phyloP scores from a whole-genome alignment of 2,329 filamentous ascomycete species.

The Aspergillus tamarii region DNA sequence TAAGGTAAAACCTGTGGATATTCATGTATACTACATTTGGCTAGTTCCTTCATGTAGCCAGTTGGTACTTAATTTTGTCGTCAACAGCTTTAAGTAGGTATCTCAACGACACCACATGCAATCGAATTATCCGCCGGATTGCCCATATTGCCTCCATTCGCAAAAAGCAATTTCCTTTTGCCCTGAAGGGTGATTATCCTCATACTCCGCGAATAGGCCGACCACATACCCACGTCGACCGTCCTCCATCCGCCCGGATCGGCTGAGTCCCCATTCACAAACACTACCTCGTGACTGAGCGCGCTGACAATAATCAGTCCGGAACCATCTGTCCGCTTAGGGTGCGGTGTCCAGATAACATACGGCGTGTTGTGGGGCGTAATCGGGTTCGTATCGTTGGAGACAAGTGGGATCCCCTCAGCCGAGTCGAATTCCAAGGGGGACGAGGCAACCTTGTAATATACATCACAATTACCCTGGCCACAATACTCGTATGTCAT shows the following conservation, averaged over 20 bases:
- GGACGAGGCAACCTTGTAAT: conserved; percentile 49
- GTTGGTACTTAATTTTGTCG: too few relatives aligned
- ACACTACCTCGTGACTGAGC: conserved; percentile 8
- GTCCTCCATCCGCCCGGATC: conserved; percentile 2
- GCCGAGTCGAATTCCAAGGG: conserved; percentile 44
- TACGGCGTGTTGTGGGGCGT: conserved; percentile 10
- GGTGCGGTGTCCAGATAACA: conserved; percentile 15
- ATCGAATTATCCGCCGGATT: not conserved
- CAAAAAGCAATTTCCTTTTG: not conserved
- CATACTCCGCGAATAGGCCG: conserved; percentile 5
- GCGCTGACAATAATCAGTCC: conserved; percentile 14
- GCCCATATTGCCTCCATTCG: not conserved
- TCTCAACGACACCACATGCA: not conserved
- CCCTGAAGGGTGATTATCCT: not conserved
- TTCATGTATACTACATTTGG: too few relatives aligned
- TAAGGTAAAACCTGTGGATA: too few relatives aligned
- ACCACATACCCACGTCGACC: conserved; percentile 1
- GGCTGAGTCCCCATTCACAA: conserved; percentile 14
- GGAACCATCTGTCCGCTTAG: conserved; percentile 4
- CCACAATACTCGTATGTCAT: conserved; percentile 65
- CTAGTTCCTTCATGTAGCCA: too few relatives aligned
- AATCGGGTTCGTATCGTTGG: conserved; percentile 9
- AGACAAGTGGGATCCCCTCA: conserved; percentile 34
- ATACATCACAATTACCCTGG: conserved; percentile 36
- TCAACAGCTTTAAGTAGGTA: not conserved